Base-by-base conservation (phyloP, 1,139 yeast genomes). In the Ogataea hybrid region DNA sequence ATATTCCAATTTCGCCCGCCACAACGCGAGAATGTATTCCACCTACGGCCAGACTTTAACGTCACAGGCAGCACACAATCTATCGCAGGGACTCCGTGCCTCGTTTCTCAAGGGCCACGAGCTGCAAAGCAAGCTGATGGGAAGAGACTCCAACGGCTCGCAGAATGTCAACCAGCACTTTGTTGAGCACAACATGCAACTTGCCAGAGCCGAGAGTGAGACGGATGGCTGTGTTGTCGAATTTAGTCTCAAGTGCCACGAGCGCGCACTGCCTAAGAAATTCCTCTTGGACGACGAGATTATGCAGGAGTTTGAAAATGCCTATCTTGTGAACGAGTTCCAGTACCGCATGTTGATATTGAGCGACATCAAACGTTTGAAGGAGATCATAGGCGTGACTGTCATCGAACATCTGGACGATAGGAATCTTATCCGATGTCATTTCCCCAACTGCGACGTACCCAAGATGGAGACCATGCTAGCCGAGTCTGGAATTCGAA, bases 381-480 rank as follows among this genome's bases (percentile, higher is more conserved):
- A 70, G 39, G 71, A 63, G 61, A 67, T 57, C 48, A 79, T 66
- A 69, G 86, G 67, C 55, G 73, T 71, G 6, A 48, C 60, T 10
- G 39, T 41, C 16, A 43, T 50, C 6, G 51, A 50, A 27, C 35
- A 47, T n/a, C 15, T 46, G 5, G 33, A 20, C 12, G 46, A 47
- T 7, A 33, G 40, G 8, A 25, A 28, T 17, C 65, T 70, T 20
- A 62, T 77, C 33, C 62, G 79, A 47, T 72, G 79, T 35, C 77
- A 73, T 55, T 79, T 79, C 56, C 80, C 84, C 21, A 79, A 79
- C 56, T 71, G 79, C 50, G 82, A 79, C 47, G 62, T 66, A 12
- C 59, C 54, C 14, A 78, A 73, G 54, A 67, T 79, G 57, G 82
- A 78, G 54, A 48, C 48, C 15, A 61, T 79, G 40, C 62, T 80